Conservation (phyloP, 768 basidiomycete species). For the Boletus pseudopeckii region DNA sequence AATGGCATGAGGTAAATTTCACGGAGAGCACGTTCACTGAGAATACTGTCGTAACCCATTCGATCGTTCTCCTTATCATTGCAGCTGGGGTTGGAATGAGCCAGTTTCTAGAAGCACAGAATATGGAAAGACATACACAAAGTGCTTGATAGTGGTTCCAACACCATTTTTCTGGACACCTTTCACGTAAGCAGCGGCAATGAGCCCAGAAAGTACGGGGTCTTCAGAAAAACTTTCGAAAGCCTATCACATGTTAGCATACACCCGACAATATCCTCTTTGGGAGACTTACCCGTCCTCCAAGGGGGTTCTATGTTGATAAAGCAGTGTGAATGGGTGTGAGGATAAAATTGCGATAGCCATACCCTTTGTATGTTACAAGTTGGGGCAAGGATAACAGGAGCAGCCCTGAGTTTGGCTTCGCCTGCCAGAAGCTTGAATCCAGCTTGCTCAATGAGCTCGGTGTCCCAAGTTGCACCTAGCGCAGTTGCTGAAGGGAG, state of each 20-base stretch:
- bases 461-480: slow-evolving; percentile 69
- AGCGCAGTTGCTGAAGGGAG: slow-evolving; percentile 72
- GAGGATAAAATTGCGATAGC: slow-evolving; percentile 8
- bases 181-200: slow-evolving; percentile 70
- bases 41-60: slow-evolving; percentile 52
- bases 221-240: slow-evolving; percentile 83
- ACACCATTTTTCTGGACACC: slow-evolving; percentile 77
- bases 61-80: slow-evolving; percentile 85
- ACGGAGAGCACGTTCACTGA: slow-evolving; percentile 50
- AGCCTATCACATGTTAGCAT: slow-evolving; percentile 38
- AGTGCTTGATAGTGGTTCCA: slow-evolving; percentile 78
- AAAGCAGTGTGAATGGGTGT: background rate
- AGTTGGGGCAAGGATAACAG: slow-evolving; percentile 73
- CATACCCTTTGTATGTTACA: slow-evolving; percentile 78
- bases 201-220: slow-evolving; percentile 65
- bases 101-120: background rate
- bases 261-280: background rate
- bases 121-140: slow-evolving; percentile 45
- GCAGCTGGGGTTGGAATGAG: slow-evolving; percentile 36
- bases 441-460: slow-evolving; percentile 61
- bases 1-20: slow-evolving; percentile 64
- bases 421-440: slow-evolving; percentile 65
- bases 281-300: slow-evolving; percentile 50
- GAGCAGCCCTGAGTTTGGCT: slow-evolving; percentile 66
- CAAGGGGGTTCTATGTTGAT: slow-evolving; percentile 55